Evolutionary conservation across 2,329 filamentous ascomycete genomes (phyloP), one percentile per base, ranked within the genome.

Genomic region (Neonectria coccinea): DNA sequence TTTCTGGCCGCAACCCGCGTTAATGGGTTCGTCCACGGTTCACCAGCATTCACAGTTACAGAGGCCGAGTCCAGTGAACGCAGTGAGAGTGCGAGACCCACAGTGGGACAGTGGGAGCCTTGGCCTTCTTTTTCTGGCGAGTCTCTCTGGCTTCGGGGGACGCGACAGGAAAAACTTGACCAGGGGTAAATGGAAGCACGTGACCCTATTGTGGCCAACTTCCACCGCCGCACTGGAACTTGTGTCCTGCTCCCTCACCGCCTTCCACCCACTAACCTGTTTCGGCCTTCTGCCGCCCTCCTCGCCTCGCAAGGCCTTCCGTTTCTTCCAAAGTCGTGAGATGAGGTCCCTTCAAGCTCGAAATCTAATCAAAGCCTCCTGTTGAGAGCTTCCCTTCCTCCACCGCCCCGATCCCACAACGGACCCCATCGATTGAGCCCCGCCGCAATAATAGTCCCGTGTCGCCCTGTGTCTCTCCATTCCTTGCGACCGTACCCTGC

Each of bases 1-100:
- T 51, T 64, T 59, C 61, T 59, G 56, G 61, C 56, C 56, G 54
- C 55, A 47, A 56, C 59, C 61, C 62, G 56, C 57, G 53, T 57
- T 61, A 61, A 65, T 65, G 47, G 25, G 62, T 52, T 54, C 55
- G 45, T 42, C n/a, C n/a, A 11, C 29, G 53, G n/a, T 42, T n/a
- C 16, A 18, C 25, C 25, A 25, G 6, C 25, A 25, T 25, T 42
- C n/a, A 42, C 39, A 42, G 18, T 42, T 20, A 62, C n/a, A 42
- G 39, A 20, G 39, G n/a, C 3, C 4, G n/a, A 42, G 39, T 39
- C 10, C 31, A 39, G 36, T 8, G 14, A 39, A 8, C 16, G 5
- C 36, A 39, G 36, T n/a, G 36, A n/a, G 14, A 39, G 36, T 39
- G 36, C 6, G 14, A 3, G 36, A 39, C 36, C 36, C 36, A 39